These are phyloP conservation scores for Rutidosis leptorrhynchoides DNA, from an alignment of 129 eudicot genomes.

Conservation along the genomic window DNA sequence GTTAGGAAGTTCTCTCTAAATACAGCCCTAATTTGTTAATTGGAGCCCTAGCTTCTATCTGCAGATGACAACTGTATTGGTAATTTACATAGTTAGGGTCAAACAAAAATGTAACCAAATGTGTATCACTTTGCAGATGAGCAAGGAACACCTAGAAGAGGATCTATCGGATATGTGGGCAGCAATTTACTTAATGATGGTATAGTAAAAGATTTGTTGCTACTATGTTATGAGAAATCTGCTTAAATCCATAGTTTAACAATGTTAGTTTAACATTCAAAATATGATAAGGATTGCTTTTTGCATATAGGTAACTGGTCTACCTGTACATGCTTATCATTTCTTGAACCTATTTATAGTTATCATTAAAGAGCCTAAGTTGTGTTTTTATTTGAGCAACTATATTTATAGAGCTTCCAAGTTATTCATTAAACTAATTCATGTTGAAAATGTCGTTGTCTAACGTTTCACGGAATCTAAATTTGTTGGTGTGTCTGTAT, in stretches of 20 bases:
- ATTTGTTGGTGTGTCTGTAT: slow-evolving; percentile 7
- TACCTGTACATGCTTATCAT: slow-evolving; percentile 9
- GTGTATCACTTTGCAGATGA: slow-evolving; percentile 41
- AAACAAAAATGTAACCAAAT: slow-evolving; percentile 9
- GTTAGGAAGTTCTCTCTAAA: too few species aligned
- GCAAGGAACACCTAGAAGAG: slow-evolving; percentile 44
- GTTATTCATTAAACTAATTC: slow-evolving; percentile 3
- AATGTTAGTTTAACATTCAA: too few species aligned
- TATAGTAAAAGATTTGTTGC: slow-evolving; percentile 46
- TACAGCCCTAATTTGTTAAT: too few species aligned
- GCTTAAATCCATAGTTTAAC: slow-evolving; percentile 62
- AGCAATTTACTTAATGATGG: slow-evolving; percentile 52
- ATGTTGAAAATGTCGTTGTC: slow-evolving; percentile 12
- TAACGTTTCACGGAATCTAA: slow-evolving; percentile 12
- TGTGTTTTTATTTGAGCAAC: slow-evolving; percentile 11
- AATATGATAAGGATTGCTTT: too few species aligned
- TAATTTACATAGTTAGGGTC: not conserved
- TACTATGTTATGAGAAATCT: slow-evolving; percentile 85
- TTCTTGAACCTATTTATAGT: slow-evolving; percentile 1
- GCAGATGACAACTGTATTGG: too few species aligned
- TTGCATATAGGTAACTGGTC: too few species aligned
- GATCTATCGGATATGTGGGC: slow-evolving; percentile 35
- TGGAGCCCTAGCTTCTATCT: too few species aligned
- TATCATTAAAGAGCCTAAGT: slow-evolving; percentile 8
- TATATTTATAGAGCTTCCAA: not conserved